phyloP scores from a whole-genome alignment of 192 early-diverging fungal genomes.

The Gorgonomyces haynaldii region DNA sequence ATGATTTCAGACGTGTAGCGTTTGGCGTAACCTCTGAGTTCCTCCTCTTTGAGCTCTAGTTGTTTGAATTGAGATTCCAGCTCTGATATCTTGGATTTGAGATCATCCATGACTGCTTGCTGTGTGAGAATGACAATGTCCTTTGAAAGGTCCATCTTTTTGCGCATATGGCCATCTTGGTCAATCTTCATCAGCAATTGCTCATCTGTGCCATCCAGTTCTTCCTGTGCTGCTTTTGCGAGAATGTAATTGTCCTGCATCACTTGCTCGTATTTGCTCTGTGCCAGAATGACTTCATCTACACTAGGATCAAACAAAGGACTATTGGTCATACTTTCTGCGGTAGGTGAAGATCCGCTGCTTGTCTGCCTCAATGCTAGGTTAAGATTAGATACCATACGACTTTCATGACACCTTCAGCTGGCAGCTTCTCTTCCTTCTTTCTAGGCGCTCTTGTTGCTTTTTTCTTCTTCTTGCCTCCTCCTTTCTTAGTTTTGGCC shows the following conservation, averaged over 20 bases:
- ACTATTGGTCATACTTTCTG: background rate
- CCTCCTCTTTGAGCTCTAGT: no score
- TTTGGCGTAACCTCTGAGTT: no score
- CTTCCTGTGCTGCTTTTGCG: no score
- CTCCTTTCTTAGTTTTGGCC: slow-evolving; percentile 4
- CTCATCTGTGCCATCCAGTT: background rate
- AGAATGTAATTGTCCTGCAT: no score
- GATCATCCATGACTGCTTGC: no score
- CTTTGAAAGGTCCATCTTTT: slow-evolving; percentile 2
- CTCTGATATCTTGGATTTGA: no score
- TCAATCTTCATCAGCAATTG: slow-evolving; percentile 2
- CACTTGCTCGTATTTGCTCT: no score
- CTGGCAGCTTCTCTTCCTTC: slow-evolving; percentile 1
- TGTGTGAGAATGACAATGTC: no score
- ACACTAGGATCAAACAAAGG: background rate
- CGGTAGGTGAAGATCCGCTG: background rate
- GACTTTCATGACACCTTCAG: background rate
- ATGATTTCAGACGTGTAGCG: no score
- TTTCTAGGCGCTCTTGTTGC: background rate
- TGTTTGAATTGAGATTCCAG: no score
- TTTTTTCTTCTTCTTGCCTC: background rate
- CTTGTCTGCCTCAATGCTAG: slow-evolving; percentile 4
- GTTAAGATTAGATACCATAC: no score
- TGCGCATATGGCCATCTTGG: background rate
- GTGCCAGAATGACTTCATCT: slow-evolving; percentile 9